Percentiles rank a stretch among this genome's conserved stretches.
Conservation (phyloP, 1,284 basidiomycete genomes). For the Ceraceosorus guamensis region DNA sequence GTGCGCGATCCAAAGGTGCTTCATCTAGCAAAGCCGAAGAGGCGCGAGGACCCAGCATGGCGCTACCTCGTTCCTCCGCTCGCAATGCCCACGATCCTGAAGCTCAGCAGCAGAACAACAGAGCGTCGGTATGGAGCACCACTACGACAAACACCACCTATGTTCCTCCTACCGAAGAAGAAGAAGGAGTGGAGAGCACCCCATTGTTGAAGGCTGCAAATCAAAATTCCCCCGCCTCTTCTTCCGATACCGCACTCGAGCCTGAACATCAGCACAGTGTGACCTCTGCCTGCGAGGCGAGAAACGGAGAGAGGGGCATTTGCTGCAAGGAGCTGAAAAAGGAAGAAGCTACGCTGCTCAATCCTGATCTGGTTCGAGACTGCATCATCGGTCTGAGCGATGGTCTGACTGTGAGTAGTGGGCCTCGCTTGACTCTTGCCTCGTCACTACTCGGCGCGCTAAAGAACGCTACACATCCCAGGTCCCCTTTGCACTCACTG, state of each 20-base stretch:
- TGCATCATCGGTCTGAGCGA: slow-evolving; percentile 84
- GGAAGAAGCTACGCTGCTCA: slow-evolving; percentile 63
- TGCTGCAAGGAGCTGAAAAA: slow-evolving; percentile 75
- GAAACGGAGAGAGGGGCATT: slow-evolving; percentile 18
- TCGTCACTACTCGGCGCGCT: slow-evolving; percentile 52
- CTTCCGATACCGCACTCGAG: too few species aligned
- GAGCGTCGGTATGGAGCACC: not conserved
- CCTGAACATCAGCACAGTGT: too few species aligned
- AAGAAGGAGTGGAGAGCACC: too few species aligned
- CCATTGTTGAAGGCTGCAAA: too few species aligned
- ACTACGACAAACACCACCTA: not conserved
- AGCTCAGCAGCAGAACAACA: too few species aligned
- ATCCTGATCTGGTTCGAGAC: slow-evolving; percentile 77
- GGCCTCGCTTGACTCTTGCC: slow-evolving; percentile 56
- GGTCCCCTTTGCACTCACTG: slow-evolving; percentile 51
- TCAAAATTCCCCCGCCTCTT: too few species aligned
- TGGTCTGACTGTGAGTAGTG: slow-evolving; percentile 76
- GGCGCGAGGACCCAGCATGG: too few species aligned
- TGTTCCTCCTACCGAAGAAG: too few species aligned
- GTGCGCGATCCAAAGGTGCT: too few species aligned
- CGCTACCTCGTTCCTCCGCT: too few species aligned
- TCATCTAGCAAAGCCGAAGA: too few species aligned
- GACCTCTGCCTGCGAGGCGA: slow-evolving; percentile 2
- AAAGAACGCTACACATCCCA: slow-evolving; percentile 10
- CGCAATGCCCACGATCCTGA: too few species aligned